Percentiles rank a stretch among this genome's conserved stretches.
These are phyloP conservation scores for Dactylellina sp. DNA, from an alignment of 2,329 filamentous ascomycete genomes.

Conservation along the genomic window DNA sequence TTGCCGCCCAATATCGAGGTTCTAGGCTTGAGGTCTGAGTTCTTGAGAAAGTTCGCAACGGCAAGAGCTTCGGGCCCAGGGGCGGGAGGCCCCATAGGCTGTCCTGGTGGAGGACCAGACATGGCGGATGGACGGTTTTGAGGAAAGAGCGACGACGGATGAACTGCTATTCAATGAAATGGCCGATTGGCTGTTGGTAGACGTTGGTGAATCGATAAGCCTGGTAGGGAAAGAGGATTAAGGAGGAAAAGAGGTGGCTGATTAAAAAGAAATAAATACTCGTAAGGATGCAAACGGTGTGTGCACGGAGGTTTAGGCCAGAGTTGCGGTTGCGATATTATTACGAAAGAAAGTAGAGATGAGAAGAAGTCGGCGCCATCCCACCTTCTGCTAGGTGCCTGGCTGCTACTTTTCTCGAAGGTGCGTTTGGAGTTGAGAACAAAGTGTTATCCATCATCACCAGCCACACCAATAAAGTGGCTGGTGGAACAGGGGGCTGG, in stretches of 20 bases:
- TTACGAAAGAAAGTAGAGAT: constrained; percentile 20
- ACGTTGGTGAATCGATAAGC: constrained; percentile 9
- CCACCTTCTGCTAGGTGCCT: constrained; percentile 32
- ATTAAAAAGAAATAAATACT: constrained; percentile 14
- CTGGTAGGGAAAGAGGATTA: constrained; percentile 11
- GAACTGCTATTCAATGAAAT: constrained; percentile 7
- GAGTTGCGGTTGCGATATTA: constrained; percentile 40
- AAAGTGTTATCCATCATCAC: constrained; percentile 54
- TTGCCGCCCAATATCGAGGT: constrained; percentile 96
- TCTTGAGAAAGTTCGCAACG: constrained; percentile 85
- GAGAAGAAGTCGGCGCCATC: constrained; percentile 50
- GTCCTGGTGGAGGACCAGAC: constrained; percentile 55
- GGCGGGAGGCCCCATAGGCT: constrained; percentile 65
- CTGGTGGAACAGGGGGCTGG: constrained; percentile 13
- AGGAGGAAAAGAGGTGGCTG: constrained; percentile 2
- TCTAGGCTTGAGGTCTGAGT: constrained; percentile 86
- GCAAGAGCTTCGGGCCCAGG: constrained; percentile 90
- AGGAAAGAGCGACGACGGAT: constrained; percentile 8
- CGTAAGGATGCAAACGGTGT: background rate
- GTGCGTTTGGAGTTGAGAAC: constrained; percentile 57
- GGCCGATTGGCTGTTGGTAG: constrained; percentile 21
- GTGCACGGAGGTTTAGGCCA: constrained; percentile 40
- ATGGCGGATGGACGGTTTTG: constrained; percentile 23
- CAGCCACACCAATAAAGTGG: constrained; percentile 19
- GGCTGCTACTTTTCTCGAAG: constrained; percentile 46